Conservation (phyloP, 306 rosid species). For the Sicyos edulis region DNA sequence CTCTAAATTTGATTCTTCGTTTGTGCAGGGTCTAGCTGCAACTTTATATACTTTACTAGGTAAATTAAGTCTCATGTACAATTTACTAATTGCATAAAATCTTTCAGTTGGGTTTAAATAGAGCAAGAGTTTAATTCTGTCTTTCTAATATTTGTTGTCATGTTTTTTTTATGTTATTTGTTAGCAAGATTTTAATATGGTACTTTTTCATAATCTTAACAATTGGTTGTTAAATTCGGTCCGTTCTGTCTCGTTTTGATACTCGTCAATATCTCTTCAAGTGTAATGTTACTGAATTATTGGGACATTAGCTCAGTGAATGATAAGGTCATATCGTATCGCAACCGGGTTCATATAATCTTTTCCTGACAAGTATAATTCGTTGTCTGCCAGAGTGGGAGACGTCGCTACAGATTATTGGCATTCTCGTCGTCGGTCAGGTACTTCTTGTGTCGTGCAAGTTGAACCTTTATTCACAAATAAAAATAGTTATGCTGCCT, state of each 20-base stretch:
- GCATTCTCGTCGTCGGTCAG: constrained; percentile 59
- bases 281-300: neutral
- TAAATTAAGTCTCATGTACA: constrained; percentile 27
- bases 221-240: neutral
- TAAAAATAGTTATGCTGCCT: constrained; percentile 20
- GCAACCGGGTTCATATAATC: neutral
- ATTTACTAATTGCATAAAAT: neutral
- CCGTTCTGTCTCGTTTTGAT: neutral
- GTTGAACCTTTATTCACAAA: neutral
- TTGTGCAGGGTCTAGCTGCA: constrained; percentile 58
- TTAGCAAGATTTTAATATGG: too few relatives aligned
- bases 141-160: too few relatives aligned
- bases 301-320: neutral
- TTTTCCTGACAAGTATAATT: constrained; percentile 27
- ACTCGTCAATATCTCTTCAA: neutral
- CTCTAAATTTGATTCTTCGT: constrained; percentile 4
- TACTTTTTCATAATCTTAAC: neutral
- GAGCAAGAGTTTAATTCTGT: too few relatives aligned
- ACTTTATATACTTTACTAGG: constrained; percentile 64
- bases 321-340: neutral
- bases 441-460: constrained; percentile 36
- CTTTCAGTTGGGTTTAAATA: neutral
- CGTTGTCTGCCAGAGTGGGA: constrained; percentile 72
- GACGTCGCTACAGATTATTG: constrained; percentile 74
- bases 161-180: too few relatives aligned